These are phyloP conservation scores for Microcos paniculata DNA, from an alignment of 345 rosid genomes.

Conservation along the genomic window DNA sequence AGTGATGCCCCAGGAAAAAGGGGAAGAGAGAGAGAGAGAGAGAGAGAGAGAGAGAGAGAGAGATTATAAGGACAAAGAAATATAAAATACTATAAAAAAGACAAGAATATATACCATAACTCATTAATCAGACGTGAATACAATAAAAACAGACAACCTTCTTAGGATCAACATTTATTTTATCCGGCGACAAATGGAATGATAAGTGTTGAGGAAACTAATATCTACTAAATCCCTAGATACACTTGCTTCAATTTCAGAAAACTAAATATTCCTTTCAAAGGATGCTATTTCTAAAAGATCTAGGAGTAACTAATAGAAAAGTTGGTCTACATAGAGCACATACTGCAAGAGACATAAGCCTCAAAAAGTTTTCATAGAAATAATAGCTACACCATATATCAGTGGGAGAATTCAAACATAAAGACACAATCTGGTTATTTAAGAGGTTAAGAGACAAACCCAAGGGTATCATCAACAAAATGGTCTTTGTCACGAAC, in stretches of 20 bases:
- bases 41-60: not conserved
- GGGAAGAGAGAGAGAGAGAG: no score
- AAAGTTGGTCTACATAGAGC: not conserved
- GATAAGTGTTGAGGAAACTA: not conserved
- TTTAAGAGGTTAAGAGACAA: conserved; percentile 26
- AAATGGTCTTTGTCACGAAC: conserved; percentile 87
- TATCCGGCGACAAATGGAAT: not conserved
- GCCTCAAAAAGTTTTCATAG: not conserved
- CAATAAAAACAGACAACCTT: not conserved
- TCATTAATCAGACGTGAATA: not conserved
- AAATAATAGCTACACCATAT: not conserved
- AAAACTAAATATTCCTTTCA: not conserved
- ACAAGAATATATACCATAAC: not conserved
- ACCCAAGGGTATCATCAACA: conserved; percentile 86
- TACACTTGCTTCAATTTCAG: not conserved
- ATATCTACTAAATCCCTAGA: not conserved
- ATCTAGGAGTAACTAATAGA: not conserved
- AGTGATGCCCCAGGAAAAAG: not conserved
- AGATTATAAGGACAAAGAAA: not conserved
- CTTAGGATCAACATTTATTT: not conserved
- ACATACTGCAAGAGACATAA: not conserved
- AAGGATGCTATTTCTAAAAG: not conserved
- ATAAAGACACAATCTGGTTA: not conserved
- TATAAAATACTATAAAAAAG: not conserved
- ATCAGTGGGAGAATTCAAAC: not conserved